Conservation (phyloP, 192 early-diverging fungal genomes). For the Coemansia sp. region DNA sequence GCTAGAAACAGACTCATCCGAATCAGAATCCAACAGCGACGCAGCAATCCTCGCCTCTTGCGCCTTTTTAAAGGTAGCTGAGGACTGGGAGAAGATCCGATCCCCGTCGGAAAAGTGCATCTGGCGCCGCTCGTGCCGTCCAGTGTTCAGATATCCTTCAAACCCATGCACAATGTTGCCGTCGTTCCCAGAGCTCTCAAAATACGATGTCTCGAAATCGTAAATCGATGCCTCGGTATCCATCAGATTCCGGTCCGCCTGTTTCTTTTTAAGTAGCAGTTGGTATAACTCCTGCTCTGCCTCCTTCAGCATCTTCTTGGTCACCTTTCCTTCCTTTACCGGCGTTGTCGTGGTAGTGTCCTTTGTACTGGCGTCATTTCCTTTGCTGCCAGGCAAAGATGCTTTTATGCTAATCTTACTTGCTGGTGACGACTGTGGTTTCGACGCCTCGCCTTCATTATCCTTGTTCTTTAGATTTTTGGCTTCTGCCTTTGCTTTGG, state of each 20-base stretch:
- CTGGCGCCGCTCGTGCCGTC: constrained; percentile 59
- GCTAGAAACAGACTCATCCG: constrained; percentile 32
- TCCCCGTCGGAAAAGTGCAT: constrained; percentile 74
- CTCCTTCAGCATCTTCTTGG: constrained; percentile 63
- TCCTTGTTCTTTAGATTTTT: constrained; percentile 1
- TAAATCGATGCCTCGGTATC: constrained; percentile 81
- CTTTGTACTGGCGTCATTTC: background rate
- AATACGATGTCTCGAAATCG: constrained; percentile 82
- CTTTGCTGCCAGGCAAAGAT: background rate
- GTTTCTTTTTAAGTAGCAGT: constrained; percentile 75
- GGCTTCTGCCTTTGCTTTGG: constrained; percentile 5
- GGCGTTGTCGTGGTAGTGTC: constrained; percentile 3
- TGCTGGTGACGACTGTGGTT: background rate
- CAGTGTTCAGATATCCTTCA: constrained; percentile 76
- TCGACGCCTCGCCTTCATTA: constrained; percentile 1
- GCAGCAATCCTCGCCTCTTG: constrained; percentile 49
- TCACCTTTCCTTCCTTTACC: constrained; percentile 42
- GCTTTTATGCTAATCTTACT: background rate
- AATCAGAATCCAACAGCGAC: constrained; percentile 50
- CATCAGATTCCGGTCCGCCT: constrained; percentile 70
- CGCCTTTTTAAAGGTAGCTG: constrained; percentile 58
- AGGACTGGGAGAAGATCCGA: constrained; percentile 81
- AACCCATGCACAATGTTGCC: constrained; percentile 91
- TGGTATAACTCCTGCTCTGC: constrained; percentile 76
- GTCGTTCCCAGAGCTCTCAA: constrained; percentile 80